These are phyloP conservation scores for Chenopodium album DNA, from an alignment of 148 eudicot species.

Conservation along the genomic window DNA sequence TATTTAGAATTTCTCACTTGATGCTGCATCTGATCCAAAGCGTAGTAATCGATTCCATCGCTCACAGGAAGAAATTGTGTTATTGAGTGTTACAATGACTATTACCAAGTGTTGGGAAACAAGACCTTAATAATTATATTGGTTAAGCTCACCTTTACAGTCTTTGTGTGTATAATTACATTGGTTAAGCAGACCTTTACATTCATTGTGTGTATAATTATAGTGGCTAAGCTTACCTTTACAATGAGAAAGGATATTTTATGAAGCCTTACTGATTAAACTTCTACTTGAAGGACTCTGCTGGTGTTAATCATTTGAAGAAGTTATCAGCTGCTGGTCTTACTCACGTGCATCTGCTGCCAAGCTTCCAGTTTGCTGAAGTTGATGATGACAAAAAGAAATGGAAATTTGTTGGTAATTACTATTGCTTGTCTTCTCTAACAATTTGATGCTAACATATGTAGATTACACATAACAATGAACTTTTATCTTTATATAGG, in stretches of 20 bases:
- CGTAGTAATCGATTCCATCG: too few relatives aligned
- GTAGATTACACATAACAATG: background rate
- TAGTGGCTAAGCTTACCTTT: background rate
- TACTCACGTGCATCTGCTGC: conserved; percentile 89
- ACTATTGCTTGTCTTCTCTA: background rate
- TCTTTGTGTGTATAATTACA: too few relatives aligned
- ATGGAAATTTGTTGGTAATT: conserved; percentile 79
- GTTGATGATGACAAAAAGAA: conserved; percentile 83
- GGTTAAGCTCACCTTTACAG: too few relatives aligned
- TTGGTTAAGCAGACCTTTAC: background rate
- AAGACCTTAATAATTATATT: background rate
- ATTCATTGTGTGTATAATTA: too few relatives aligned
- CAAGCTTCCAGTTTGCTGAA: conserved; percentile 90
- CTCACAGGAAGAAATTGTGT: background rate
- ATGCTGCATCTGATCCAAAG: background rate
- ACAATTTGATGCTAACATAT: conserved; percentile 1
- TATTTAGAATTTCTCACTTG: background rate
- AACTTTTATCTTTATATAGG: background rate
- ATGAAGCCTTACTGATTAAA: conserved; percentile 8
- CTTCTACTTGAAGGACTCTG: conserved; percentile 65
- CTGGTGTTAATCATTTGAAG: conserved; percentile 75
- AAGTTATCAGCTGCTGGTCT: conserved; percentile 85
- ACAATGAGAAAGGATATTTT: background rate
- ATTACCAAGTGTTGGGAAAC: background rate
- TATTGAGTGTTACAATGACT: background rate